A percentile compares a stretch with the other conserved stretches of the same genome.
Conservation (phyloP, 257 asterid species). For the Plantago major region DNA sequence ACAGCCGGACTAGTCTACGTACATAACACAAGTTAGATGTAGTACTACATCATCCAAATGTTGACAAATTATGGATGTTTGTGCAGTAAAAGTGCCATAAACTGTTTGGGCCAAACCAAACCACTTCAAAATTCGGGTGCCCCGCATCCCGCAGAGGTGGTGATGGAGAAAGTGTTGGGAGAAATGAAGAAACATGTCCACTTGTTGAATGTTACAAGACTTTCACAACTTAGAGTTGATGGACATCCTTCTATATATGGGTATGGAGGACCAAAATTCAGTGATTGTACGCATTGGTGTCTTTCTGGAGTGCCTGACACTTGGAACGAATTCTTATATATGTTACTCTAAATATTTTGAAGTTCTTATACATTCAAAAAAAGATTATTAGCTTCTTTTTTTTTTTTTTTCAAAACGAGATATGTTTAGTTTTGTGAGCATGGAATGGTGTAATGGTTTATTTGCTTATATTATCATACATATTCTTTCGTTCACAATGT, state of each 20-base stretch:
- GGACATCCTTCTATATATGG: conserved; percentile 46
- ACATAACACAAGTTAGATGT: too few relatives aligned
- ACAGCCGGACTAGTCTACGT: too few relatives aligned
- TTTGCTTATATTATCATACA: too few relatives aligned
- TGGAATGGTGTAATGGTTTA: too few relatives aligned
- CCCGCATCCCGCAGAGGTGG: conserved; percentile 34
- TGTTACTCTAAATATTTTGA: conserved; percentile 6
- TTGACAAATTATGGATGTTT: too few relatives aligned
- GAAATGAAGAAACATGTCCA: conserved; percentile 26
- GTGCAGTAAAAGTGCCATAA: background rate
- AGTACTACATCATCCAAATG: too few relatives aligned
- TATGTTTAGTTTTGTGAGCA: too few relatives aligned
- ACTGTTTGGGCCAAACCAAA: conserved; percentile 20
- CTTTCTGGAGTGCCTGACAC: conserved; percentile 41
- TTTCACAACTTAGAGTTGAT: conserved; percentile 38
- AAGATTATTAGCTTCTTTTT: too few relatives aligned
- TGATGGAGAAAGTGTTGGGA: conserved; percentile 30
- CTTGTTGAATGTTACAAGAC: conserved; percentile 21
- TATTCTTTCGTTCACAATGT: too few relatives aligned
- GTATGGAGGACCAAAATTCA: conserved; percentile 19
- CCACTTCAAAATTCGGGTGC: conserved; percentile 25
- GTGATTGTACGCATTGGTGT: conserved; percentile 48
- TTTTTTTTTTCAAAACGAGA: too few relatives aligned
- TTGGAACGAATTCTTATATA: conserved; percentile 32
- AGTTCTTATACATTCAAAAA: background rate